Percentiles rank a stretch among this genome's conserved stretches.
These are phyloP conservation scores for Pleurotus citrinopileatus DNA, from an alignment of 768 basidiomycete genomes.

Conservation along the genomic window DNA sequence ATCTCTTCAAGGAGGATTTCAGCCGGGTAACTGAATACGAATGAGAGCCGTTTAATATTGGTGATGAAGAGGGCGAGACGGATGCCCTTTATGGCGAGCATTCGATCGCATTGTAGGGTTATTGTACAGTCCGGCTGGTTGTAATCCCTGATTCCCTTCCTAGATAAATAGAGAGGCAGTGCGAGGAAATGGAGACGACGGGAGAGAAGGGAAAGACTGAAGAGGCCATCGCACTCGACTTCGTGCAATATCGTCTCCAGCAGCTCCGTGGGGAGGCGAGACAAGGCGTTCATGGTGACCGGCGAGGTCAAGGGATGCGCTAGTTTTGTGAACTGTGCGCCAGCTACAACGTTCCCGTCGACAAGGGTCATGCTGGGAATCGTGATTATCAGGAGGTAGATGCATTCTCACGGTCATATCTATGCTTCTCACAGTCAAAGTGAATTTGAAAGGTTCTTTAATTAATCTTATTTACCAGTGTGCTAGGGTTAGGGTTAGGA, in stretches of 20 bases:
- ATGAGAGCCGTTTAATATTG: slow-evolving; percentile 10
- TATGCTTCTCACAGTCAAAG: too few relatives aligned
- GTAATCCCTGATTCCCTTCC: slow-evolving; percentile 2
- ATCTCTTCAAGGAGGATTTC: background rate
- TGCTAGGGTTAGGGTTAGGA: slow-evolving; percentile 4
- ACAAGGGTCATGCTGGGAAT: too few relatives aligned
- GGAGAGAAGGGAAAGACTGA: slow-evolving; percentile 18
- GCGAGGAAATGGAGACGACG: slow-evolving; percentile 24
- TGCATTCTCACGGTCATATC: too few relatives aligned
- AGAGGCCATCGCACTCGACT: slow-evolving; percentile 19
- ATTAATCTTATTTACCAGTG: too few relatives aligned
- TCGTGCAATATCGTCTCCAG: slow-evolving; percentile 21
- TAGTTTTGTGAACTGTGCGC: too few relatives aligned
- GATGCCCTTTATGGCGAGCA: slow-evolving; percentile 11
- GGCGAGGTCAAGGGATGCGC: too few relatives aligned
- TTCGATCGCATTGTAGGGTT: slow-evolving; percentile 5
- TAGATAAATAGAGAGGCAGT: slow-evolving; percentile 15
- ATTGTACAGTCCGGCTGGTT: slow-evolving; percentile 8
- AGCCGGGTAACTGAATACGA: slow-evolving; percentile 9
- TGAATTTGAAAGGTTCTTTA: too few relatives aligned
- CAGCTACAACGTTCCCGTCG: too few relatives aligned
- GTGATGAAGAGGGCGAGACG: slow-evolving; percentile 14
- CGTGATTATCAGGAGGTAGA: too few relatives aligned
- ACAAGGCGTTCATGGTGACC: background rate
- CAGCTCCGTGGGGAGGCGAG: slow-evolving; percentile 27